Base-by-base conservation (phyloP, 2,329 filamentous ascomycete genomes). In the Zymoseptoria crescenta region DNA sequence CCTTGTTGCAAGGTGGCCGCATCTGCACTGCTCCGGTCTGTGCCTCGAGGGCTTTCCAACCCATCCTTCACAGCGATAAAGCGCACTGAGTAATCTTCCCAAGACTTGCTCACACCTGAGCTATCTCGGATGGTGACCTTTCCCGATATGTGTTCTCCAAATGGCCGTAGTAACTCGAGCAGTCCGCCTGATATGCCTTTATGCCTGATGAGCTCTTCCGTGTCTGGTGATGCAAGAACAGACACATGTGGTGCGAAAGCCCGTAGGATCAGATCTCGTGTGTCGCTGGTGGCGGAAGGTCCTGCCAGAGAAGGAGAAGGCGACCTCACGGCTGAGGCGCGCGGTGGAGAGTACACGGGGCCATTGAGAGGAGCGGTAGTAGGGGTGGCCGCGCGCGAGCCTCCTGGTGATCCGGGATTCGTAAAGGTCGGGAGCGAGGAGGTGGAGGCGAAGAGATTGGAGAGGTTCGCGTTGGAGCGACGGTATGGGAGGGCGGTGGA, bases 71-170 rank as follows among this genome's bases (percentile, higher is more conserved):
- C 83, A 59, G 84, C 83, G 4, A 88, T 85, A 72, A 99, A 96
- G 57, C 91, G 87, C 59, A 99, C 82, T 0, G 90, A 87, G 74
- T 91, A 99, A 72, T 97, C 91, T 57, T 96, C 93, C 77, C 88
- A 93, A 48, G 84, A 83, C 70, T 85, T 85, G 71, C 91, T 92
- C 50, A 87, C 84, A 8, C 94, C 93, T 66, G 89, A 86, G 70
- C 92, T 96, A 74, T 99, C 94, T 67, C 94, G 81, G 57, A 97
- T 87, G 3, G 89, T 89, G 55, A 99, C 87, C 70, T 94, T 96
- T 29, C 94, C 94, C 54, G 87, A 84, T 0, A 97, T 82, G 16
- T 81, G 83, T 75, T 99, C 94, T 29, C 94, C 94, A 76, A 96
- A 99, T 0, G 94, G 93, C 55, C 93, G 81, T 58, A 99, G 76